Evolutionary conservation across 2,329 filamentous ascomycete species (phyloP), one percentile per base, ranked within the genome.

Genomic region (Neonectria coccinea): DNA sequence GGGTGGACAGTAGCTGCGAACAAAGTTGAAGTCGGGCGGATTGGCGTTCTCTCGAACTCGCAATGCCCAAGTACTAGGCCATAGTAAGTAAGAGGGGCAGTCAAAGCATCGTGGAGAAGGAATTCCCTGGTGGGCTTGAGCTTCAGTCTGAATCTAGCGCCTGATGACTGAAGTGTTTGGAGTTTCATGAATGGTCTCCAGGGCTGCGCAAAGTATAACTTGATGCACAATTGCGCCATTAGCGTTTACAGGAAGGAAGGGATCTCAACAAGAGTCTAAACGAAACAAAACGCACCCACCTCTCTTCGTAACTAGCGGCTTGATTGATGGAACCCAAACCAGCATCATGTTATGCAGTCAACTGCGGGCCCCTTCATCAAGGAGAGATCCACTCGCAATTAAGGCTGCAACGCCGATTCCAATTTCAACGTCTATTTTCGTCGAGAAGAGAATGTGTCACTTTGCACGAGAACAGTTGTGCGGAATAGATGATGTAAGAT

Each of bases 51-150:
- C 56, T 54, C 56, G 44, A 52, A 48, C 20, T 56, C 20, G 5
- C 27, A 36, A 42, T 22, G 33, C 44, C 36, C 36, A 18, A 2
- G 27, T 63, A 65, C 76, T 78, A 79, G 66, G 29, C 76, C 67
- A 2, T 18, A 73, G 56, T 6, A 10, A 63, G 77, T 70, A 78
- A 70, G 77, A 77, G 76, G 77, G 76, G 76, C 68, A 74, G n/a
- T 39, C 33, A 14, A 27, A 5, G 8, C 25, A 16, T 16, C 22
- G 25, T 2, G 25, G 14, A 22, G 45, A 14, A 22, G 25, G n/a
- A 20, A 42, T 42, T 16, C 14, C 22, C 20, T 36, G 14, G 12
- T 16, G 4, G 5, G 5, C 25, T 36, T 6, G 12, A 36, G 33
- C 6, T 36, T 36, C 14, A 36, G 36, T 16, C 4, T 10, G 5